Evolutionary conservation across 768 basidiomycete genomes (phyloP).

Genomic region (Rhodotorula toruloides): DNA sequence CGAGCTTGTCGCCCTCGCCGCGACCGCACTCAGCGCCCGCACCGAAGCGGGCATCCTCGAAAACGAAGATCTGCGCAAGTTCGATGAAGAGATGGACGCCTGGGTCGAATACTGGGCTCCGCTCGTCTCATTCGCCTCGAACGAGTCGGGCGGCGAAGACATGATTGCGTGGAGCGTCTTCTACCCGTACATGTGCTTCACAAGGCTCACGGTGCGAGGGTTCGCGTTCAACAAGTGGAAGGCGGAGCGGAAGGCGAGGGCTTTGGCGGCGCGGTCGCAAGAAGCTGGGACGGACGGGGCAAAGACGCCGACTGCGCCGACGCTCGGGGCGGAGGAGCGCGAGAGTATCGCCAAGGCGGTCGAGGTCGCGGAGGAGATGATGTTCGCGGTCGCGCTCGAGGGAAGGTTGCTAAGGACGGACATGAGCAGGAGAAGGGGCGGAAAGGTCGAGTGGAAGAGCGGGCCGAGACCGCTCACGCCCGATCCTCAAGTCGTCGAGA

Average conservation of each 20-base stretch:
- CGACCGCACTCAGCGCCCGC: conserved; percentile 5
- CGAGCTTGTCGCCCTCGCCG: conserved; percentile 33
- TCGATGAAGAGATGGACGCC: conserved; percentile 23
- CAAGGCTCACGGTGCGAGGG: conserved; percentile 22
- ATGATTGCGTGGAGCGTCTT: conserved; percentile 16
- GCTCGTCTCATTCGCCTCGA: neutral
- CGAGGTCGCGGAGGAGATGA: conserved; percentile 22
- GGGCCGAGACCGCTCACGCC: conserved; percentile 1
- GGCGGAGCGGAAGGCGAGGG: conserved; percentile 18
- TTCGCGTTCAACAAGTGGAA: conserved; percentile 34
- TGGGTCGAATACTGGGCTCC: conserved; percentile 38
- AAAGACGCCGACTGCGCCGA: neutral
- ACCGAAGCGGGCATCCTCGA: conserved; percentile 23
- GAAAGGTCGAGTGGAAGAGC: neutral
- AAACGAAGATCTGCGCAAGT: conserved; percentile 6
- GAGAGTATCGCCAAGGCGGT: conserved; percentile 17
- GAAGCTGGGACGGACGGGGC: neutral
- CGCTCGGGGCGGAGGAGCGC: conserved; percentile 12
- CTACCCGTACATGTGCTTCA: conserved; percentile 33
- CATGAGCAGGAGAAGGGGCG: neutral
- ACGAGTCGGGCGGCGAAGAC: neutral
- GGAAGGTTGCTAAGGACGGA: neutral
- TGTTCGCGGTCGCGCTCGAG: conserved; percentile 18
- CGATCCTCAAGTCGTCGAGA: conserved; percentile 14
- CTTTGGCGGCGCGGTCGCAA: neutral